These are phyloP conservation scores for Talaromyces thailandensis DNA, from an alignment of 495 filamentous ascomycete species.

Conservation along the genomic window DNA sequence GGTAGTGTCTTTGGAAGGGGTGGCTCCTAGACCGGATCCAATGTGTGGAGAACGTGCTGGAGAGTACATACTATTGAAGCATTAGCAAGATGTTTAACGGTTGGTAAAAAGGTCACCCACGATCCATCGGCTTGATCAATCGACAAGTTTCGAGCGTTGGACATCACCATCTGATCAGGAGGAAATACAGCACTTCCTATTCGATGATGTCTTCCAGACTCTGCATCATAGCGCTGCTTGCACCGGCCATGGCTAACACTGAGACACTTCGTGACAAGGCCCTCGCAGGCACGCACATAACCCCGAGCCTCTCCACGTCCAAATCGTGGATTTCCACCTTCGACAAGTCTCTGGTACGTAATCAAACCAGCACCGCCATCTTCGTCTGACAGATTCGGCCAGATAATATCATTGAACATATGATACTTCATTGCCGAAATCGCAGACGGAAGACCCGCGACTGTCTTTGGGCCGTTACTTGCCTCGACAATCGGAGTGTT, in stretches of 20 bases:
- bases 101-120: constrained; percentile 10
- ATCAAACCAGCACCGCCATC: constrained; percentile 88
- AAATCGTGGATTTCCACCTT: constrained; percentile 75
- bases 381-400: constrained; percentile 96
- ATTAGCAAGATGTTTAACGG: neutral
- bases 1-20: constrained; percentile 15
- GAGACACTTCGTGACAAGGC: constrained; percentile 68
- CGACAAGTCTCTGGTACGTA: constrained; percentile 78
- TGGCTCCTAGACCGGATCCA: neutral
- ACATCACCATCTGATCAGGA: constrained; percentile 19
- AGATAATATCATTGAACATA: constrained; percentile 96
- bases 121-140: constrained; percentile 22
- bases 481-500: constrained; percentile 77
- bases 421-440: constrained; percentile 84
- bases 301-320: constrained; percentile 66
- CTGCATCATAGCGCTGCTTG: constrained; percentile 52
- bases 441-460: constrained; percentile 77
- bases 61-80: constrained; percentile 16
- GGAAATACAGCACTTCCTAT: constrained; percentile 40
- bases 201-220: constrained; percentile 47
- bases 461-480: constrained; percentile 64
- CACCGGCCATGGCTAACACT: constrained; percentile 82
- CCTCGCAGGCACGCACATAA: constrained; percentile 79
- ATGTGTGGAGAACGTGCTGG: constrained; percentile 22
- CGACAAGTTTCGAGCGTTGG: constrained; percentile 19